These are phyloP conservation scores for Aphanomyces cochlioides DNA, from an alignment of 352 stramenopile genomes.

Conservation along the genomic window DNA sequence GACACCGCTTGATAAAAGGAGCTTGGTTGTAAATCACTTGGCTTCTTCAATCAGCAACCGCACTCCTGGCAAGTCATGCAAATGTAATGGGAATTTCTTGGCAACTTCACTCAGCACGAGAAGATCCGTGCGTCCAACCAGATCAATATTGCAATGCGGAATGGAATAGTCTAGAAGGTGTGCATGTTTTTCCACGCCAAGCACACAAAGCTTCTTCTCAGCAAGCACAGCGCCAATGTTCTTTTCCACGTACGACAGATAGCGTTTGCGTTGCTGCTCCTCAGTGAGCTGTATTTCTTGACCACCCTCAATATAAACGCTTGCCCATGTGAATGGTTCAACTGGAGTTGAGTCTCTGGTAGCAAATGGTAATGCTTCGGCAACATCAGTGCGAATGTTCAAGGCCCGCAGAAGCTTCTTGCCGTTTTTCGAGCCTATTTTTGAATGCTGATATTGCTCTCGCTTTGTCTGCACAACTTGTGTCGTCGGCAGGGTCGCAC, in stretches of 20 bases:
- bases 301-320: no score
- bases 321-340: no score
- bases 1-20: constrained; percentile 39
- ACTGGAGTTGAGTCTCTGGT: no score
- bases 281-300: constrained; percentile 31
- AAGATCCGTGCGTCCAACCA: constrained; percentile 41
- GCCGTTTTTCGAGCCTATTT: no score
- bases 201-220: constrained; percentile 40
- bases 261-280: constrained; percentile 34
- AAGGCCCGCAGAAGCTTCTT: no score
- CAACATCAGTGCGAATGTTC: no score
- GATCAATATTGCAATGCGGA: constrained; percentile 34
- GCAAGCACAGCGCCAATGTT: constrained; percentile 40
- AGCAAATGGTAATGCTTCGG: no score
- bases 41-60: constrained; percentile 44
- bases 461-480: no score
- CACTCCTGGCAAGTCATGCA: constrained; percentile 37
- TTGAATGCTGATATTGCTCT: no score
- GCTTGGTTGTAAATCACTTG: constrained; percentile 31
- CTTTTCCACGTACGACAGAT: constrained; percentile 38
- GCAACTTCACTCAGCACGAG: constrained; percentile 41
- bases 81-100: constrained; percentile 18
- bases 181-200: constrained; percentile 34
- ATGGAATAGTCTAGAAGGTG: constrained; percentile 38
- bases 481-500: no score